phyloP scores from a whole-genome alignment of 495 filamentous ascomycete species.

The Aspergillus cavernicola region DNA sequence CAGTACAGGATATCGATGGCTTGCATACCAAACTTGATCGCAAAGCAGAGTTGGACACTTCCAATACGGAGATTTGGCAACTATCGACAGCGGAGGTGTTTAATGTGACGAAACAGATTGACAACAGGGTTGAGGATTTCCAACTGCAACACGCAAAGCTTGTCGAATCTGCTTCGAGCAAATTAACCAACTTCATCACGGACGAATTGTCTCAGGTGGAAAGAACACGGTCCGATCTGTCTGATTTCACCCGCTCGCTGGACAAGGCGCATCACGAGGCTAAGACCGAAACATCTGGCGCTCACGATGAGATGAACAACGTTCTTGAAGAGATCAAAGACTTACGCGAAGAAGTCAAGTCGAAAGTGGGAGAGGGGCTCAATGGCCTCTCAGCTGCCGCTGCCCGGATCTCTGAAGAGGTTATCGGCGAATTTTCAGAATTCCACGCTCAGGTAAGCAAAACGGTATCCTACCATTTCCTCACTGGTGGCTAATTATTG shows the following conservation, averaged over 20 bases:
- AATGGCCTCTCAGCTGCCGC: slow-evolving; percentile 81
- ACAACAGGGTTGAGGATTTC: slow-evolving; percentile 66
- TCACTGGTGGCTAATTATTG: slow-evolving; percentile 18
- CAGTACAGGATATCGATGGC: slow-evolving; percentile 73
- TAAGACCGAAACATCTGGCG: slow-evolving; percentile 60
- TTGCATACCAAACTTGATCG: slow-evolving; percentile 80
- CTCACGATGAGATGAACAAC: slow-evolving; percentile 83
- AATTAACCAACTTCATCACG: slow-evolving; percentile 70
- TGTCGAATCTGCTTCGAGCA: slow-evolving; percentile 58
- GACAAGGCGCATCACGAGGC: slow-evolving; percentile 62
- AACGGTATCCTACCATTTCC: not conserved
- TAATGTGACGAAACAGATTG: slow-evolving; percentile 70
- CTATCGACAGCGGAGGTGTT: slow-evolving; percentile 69
- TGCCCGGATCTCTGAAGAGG: slow-evolving; percentile 81
- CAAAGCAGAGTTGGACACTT: slow-evolving; percentile 72
- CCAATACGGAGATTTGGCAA: slow-evolving; percentile 77
- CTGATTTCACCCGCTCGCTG: slow-evolving; percentile 62
- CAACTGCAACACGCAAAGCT: slow-evolving; percentile 64
- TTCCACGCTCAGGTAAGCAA: slow-evolving; percentile 68
- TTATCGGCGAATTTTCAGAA: slow-evolving; percentile 77
- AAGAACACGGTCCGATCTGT: slow-evolving; percentile 62
- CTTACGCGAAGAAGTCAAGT: slow-evolving; percentile 81
- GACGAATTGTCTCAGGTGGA: slow-evolving; percentile 66
- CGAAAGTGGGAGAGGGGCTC: slow-evolving; percentile 78
- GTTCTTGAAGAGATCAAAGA: slow-evolving; percentile 89